A percentile compares a stretch with the other conserved stretches of the same genome.
phyloP scores from a whole-genome alignment of 1,284 basidiomycete species.

The Mycena sp. region DNA sequence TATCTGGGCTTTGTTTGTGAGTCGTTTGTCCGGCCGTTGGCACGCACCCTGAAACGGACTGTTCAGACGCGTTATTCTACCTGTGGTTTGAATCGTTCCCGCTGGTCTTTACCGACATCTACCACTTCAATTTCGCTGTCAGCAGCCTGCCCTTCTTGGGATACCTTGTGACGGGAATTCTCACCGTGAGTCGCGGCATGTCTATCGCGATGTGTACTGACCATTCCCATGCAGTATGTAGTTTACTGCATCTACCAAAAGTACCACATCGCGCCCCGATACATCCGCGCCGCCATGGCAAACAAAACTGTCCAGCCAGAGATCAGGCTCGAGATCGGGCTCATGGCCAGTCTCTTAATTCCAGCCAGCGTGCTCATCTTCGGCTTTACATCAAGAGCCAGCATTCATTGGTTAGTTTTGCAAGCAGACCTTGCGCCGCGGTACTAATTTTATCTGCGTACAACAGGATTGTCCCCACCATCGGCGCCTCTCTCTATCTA shows the following conservation, averaged over 20 bases:
- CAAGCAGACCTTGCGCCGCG: too few relatives aligned
- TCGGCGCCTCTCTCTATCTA: conserved; percentile 34
- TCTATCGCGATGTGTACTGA: too few relatives aligned
- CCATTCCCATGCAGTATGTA: not conserved
- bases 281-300: not conserved
- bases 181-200: not conserved
- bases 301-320: not conserved
- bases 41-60: not conserved
- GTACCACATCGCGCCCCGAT: not conserved
- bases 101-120: not conserved
- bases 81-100: conserved; percentile 14
- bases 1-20: conserved; percentile 12
- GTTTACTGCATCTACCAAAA: not conserved
- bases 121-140: not conserved
- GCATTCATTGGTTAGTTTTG: too few relatives aligned
- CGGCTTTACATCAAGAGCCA: too few relatives aligned
- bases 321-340: not conserved
- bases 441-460: too few relatives aligned
- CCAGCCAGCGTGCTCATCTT: conserved; percentile 39
- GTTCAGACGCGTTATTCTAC: not conserved
- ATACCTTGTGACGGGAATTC: not conserved
- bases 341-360: conserved; percentile 40
- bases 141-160: not conserved
- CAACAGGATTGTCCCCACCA: conserved; percentile 30
- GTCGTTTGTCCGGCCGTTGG: not conserved